Base-by-base conservation (phyloP, 805 yeast species). In the Kluyveromyces lactis region DNA sequence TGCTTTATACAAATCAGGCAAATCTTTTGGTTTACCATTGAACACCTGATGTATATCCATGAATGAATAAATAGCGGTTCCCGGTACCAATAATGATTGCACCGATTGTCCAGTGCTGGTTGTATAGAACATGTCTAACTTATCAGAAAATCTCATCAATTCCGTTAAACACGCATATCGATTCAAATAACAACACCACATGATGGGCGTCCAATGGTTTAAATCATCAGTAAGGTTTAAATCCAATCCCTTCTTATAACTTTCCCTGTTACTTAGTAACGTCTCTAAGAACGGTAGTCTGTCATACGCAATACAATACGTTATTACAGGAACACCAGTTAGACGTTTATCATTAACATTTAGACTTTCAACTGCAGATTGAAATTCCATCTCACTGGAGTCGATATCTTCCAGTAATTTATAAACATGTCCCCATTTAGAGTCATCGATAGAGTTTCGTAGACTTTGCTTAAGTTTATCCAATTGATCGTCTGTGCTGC, bases 141-240 rank as follows among this genome's bases (percentile, higher is more conserved):
- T 81, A 0, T 89, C 90, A 27, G 80, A 82, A 42, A 69, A 68
- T 31, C 75, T 73, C 39, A 86, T 58, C 42, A 86, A 62, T 40
- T 71, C 60, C 34, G 74, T 71, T 12, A 75, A 78, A 33, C 81
- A 68, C 10, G 70, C 68, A 42, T 72, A 58, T 39, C 75, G 74
- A 39, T 77, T 72, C 47, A 79, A 68, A 48, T 78, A 72, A 3
- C 85, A 75, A 0, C 94, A 89, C 95, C 95, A 86, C 92, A 84
- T 85, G 33, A 84, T 58, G 9, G 95, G 86, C 0, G 86, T 72
- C 58, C 75, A 78, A 2, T 73, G 68, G 18, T 73, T 55, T 17
- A 74, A 40, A 2, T 67, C 61, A 48, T 81, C 89, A 7, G 58
- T 51, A 27, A 63, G 48, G 49, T 79, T 78, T 6, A 74, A 68